phyloP scores from a whole-genome alignment of 768 basidiomycete species.

The Amanita inopinata region DNA sequence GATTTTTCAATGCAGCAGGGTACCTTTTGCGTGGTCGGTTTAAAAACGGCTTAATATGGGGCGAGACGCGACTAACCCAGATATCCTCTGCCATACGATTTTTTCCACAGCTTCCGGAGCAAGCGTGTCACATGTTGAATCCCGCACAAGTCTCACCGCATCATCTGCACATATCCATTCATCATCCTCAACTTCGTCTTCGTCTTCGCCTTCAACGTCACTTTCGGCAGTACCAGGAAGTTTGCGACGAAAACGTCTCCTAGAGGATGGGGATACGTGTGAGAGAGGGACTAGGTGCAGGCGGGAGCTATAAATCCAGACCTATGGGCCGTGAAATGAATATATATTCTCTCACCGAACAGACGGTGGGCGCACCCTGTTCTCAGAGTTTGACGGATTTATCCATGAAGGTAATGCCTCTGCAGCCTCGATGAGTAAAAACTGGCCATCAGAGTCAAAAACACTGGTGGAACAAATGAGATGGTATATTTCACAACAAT shows the following conservation, averaged over 20 bases:
- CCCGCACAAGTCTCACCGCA: constrained; percentile 54
- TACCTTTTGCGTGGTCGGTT: constrained; percentile 40
- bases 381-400: constrained; percentile 81
- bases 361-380: constrained; percentile 62
- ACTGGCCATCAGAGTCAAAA: constrained; percentile 91
- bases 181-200: constrained; percentile 30
- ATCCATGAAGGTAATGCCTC: constrained; percentile 86
- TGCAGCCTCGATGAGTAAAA: constrained; percentile 93
- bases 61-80: constrained; percentile 32
- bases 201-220: constrained; percentile 39
- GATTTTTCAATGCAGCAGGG: constrained; percentile 52
- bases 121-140: constrained; percentile 40
- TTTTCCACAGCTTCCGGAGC: constrained; percentile 55
- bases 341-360: constrained; percentile 23
- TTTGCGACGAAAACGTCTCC: constrained; percentile 38
- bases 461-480: constrained; percentile 30
- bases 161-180: constrained; percentile 50
- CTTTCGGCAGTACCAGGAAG: constrained; percentile 29
- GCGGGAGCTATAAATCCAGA: constrained; percentile 81
- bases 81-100: constrained; percentile 61
- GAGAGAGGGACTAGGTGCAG: constrained; percentile 83
- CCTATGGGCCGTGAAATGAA: constrained; percentile 38
- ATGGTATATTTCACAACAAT: constrained; percentile 6
- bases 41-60: background rate
- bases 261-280: constrained; percentile 59